phyloP scores from a whole-genome alignment of 805 yeast species.

The Torulaspora microellipsoides region DNA sequence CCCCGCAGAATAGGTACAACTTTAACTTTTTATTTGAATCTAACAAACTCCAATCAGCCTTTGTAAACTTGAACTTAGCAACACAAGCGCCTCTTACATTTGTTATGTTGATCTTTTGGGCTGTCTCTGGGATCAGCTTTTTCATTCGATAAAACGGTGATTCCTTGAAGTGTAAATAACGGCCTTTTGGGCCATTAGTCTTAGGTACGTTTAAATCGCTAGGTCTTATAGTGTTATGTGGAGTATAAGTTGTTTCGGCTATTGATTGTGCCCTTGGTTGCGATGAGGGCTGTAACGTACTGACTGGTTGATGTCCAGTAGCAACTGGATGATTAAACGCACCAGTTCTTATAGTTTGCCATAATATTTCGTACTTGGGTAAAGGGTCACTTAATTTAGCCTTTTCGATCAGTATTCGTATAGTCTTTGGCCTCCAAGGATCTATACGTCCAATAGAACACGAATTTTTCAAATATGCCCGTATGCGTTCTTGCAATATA shows the following conservation, averaged over 20 bases:
- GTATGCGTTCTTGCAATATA: slow-evolving; percentile 52
- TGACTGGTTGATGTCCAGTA: slow-evolving; percentile 21
- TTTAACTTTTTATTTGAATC: slow-evolving; percentile 29
- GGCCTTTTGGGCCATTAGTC: slow-evolving; percentile 5
- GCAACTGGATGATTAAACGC: slow-evolving; percentile 26
- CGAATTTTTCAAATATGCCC: slow-evolving; percentile 43
- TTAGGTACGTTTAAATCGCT: slow-evolving; percentile 2
- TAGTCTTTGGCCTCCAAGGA: slow-evolving; percentile 43
- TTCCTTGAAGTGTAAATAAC: slow-evolving; percentile 38
- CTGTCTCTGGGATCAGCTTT: slow-evolving; percentile 46
- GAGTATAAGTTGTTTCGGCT: background rate
- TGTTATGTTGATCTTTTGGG: slow-evolving; percentile 32
- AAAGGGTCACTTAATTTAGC: slow-evolving; percentile 35
- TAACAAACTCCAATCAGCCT: slow-evolving; percentile 41
- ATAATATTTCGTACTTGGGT: slow-evolving; percentile 38
- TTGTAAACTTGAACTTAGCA: slow-evolving; percentile 41
- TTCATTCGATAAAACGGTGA: slow-evolving; percentile 54
- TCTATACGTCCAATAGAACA: slow-evolving; percentile 37
- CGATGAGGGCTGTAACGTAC: slow-evolving; percentile 8
- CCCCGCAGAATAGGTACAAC: slow-evolving; percentile 54
- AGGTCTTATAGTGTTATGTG: slow-evolving; percentile 4
- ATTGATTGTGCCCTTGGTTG: slow-evolving; percentile 7
- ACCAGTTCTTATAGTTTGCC: slow-evolving; percentile 22
- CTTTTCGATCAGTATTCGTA: slow-evolving; percentile 42
- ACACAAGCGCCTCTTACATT: slow-evolving; percentile 44